Evolutionary conservation across 2,329 filamentous ascomycete genomes (phyloP).

Genomic region (Clonostachys solani): DNA sequence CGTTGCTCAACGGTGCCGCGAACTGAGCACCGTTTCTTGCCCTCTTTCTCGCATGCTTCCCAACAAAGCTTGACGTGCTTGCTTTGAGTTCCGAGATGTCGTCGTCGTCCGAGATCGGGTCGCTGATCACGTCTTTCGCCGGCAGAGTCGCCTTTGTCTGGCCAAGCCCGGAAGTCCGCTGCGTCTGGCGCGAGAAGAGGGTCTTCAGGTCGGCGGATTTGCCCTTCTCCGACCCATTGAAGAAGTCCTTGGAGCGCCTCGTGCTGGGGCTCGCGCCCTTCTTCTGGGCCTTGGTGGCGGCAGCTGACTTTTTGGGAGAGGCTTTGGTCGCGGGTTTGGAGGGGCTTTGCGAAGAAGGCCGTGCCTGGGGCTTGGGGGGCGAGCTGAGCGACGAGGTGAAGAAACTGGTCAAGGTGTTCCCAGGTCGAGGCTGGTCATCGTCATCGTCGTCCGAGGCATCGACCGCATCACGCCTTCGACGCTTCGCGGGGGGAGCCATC

Average conservation of each 20-base stretch:
- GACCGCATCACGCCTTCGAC: conserved; percentile 53
- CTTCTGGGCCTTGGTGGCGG: conserved; percentile 4
- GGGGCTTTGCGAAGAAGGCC: conserved; percentile 35
- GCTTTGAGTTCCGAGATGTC: conserved; percentile 47
- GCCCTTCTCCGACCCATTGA: conserved; percentile 42
- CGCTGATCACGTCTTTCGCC: conserved; percentile 46
- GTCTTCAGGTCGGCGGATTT: conserved; percentile 53
- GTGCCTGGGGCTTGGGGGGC: conserved; percentile 18
- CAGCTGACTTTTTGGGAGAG: neutral
- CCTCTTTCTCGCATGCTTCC: conserved; percentile 51
- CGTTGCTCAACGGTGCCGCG: conserved; percentile 7
- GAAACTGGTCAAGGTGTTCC: conserved; percentile 48
- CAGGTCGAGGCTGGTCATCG: conserved; percentile 10
- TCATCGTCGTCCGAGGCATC: conserved; percentile 46
- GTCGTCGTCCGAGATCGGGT: conserved; percentile 56
- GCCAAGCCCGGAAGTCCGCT: conserved; percentile 19
- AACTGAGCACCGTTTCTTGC: conserved; percentile 30
- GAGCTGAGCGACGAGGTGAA: conserved; percentile 47
- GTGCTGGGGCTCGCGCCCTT: conserved; percentile 24
- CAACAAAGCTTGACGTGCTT: conserved; percentile 48
- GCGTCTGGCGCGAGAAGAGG: conserved; percentile 58
- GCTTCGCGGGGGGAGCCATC: conserved; percentile 56
- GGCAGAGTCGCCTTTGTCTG: conserved; percentile 18
- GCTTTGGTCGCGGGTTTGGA: conserved; percentile 20
- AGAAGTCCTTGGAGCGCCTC: conserved; percentile 30